A percentile compares a stretch with the other conserved stretches of the same genome.
Evolutionary conservation across 352 stramenopile genomes (phyloP).

Genomic region (Phytophthora europaea): DNA sequence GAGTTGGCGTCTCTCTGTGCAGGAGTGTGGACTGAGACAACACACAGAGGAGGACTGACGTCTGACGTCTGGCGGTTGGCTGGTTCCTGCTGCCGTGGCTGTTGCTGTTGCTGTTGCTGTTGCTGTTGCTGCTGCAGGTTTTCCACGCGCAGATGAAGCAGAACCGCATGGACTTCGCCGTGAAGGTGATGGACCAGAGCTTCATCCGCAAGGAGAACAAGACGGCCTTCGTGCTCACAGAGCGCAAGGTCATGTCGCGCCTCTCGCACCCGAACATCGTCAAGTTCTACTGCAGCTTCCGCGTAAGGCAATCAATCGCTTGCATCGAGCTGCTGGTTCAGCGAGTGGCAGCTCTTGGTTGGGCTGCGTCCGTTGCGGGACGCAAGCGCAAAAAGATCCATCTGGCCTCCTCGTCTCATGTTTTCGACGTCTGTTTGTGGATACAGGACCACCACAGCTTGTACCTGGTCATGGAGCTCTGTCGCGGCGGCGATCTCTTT

Average conservation of each 20-base stretch:
- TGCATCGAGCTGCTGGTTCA: constrained; percentile 5
- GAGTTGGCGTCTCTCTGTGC: neutral
- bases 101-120: neutral
- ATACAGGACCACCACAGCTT: constrained; percentile 85
- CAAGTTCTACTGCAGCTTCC: constrained; percentile 92
- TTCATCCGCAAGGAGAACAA: constrained; percentile 95
- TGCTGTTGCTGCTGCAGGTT: constrained; percentile 49
- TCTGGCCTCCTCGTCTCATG: constrained; percentile 39
- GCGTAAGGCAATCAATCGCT: constrained; percentile 44
- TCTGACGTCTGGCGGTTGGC: neutral
- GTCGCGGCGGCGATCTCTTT: constrained; percentile 84
- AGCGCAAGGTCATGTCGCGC: constrained; percentile 91
- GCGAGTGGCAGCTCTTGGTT: no score
- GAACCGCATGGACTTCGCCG: constrained; percentile 80
- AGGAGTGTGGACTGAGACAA: no score
- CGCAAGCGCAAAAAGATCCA: constrained; percentile 4
- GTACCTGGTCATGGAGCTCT: constrained; percentile 92
- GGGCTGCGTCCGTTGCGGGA: constrained; percentile 7
- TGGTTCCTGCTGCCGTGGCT: neutral
- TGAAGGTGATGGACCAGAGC: constrained; percentile 94
- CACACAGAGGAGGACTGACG: neutral
- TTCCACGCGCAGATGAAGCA: constrained; percentile 91
- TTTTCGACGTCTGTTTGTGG: constrained; percentile 26
- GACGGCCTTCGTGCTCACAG: constrained; percentile 91
- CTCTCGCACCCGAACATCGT: constrained; percentile 91